phyloP scores from a whole-genome alignment of 176 grass and related monocot genomes.

The Thinopyrum elongatum region DNA sequence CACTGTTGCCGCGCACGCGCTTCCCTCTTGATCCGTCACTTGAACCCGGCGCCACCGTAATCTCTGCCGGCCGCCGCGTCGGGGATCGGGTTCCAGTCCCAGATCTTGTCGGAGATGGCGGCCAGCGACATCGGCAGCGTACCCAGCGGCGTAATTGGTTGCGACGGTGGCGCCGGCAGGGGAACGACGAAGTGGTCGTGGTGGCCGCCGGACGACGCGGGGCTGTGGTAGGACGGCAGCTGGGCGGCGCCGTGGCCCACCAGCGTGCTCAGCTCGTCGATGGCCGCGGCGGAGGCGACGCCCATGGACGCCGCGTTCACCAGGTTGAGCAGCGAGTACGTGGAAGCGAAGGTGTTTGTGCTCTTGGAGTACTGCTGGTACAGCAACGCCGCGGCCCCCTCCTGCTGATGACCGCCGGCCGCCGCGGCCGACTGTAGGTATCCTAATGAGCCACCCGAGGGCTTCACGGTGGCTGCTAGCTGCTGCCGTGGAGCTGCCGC shows the following conservation, averaged over 20 bases:
- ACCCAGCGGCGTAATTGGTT: conserved; percentile 29
- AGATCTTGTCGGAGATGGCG: conserved; percentile 79
- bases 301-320: conserved; percentile 55
- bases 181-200: conserved; percentile 48
- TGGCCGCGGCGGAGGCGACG: conserved; percentile 29
- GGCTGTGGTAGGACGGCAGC: conserved; percentile 10
- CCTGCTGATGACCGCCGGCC: conserved; percentile 19
- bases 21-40: conserved; percentile 38
- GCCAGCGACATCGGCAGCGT: conserved; percentile 54
- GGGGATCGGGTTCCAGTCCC: conserved; percentile 78
- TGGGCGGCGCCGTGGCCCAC: conserved; percentile 31
- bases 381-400: conserved; percentile 14
- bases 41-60: conserved; percentile 53
- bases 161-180: conserved; percentile 11
- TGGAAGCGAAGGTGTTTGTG: conserved; percentile 45
- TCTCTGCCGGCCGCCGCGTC: conserved; percentile 46
- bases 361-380: conserved; percentile 47
- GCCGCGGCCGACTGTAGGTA: conserved; percentile 22
- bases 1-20: conserved; percentile 6
- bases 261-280: conserved; percentile 78
- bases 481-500: neutral
- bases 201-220: neutral
- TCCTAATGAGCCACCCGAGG: neutral
- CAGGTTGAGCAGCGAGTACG: conserved; percentile 71
- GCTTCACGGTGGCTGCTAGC: conserved; percentile 11